Evolutionary conservation across 2,329 filamentous ascomycete genomes (phyloP).

Genomic region (Fusarium sp.): DNA sequence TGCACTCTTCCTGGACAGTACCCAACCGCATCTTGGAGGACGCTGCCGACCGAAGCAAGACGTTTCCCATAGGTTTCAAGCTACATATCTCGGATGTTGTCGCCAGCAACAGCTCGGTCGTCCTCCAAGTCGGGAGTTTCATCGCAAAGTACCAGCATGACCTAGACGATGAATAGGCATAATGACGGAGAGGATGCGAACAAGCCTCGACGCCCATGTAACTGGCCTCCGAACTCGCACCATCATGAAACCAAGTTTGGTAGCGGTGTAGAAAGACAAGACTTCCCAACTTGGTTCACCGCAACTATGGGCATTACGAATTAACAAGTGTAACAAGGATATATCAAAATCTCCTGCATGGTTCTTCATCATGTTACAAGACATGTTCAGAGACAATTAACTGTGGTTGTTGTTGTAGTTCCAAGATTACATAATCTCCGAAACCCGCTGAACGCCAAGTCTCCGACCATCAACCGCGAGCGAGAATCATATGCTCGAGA

Average conservation of each 20-base stretch:
- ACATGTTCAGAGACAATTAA: not conserved
- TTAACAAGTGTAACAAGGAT: not conserved
- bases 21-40: too few species aligned
- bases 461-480: slow-evolving; percentile 8
- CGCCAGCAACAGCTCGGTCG: not conserved
- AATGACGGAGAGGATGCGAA: not conserved
- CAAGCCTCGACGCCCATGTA: not conserved
- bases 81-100: too few species aligned
- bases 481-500: slow-evolving; percentile 15
- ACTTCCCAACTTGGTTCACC: not conserved
- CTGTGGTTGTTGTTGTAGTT: not conserved
- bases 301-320: not conserved
- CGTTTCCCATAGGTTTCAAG: too few species aligned
- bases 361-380: not conserved
- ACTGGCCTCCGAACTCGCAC: not conserved
- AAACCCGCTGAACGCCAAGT: not conserved
- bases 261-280: not conserved
- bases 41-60: too few species aligned
- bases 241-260: not conserved
- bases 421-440: not conserved
- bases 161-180: not conserved
- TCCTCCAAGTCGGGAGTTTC: not conserved
- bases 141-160: not conserved
- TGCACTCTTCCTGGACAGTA: not conserved
- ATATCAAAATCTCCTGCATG: not conserved